These are phyloP conservation scores for Iris pallida DNA, from an alignment of 116 monocot species.

Conservation along the genomic window DNA sequence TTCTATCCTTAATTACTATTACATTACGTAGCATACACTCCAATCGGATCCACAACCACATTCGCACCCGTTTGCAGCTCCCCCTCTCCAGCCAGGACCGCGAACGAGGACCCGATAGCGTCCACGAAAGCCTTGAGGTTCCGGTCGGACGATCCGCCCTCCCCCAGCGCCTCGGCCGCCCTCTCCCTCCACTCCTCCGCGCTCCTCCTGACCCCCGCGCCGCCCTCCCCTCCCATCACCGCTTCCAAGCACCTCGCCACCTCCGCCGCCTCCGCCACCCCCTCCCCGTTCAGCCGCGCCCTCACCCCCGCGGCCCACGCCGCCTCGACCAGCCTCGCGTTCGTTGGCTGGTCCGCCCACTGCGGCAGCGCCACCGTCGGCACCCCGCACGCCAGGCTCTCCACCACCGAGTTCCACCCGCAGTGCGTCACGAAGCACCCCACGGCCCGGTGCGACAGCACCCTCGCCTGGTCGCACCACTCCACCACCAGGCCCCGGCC, in stretches of 20 bases:
- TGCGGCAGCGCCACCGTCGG: slow-evolving; percentile 49
- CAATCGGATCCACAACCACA: too few relatives aligned
- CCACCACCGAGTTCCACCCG: slow-evolving; percentile 36
- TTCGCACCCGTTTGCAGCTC: too few relatives aligned
- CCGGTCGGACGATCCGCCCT: slow-evolving; percentile 48
- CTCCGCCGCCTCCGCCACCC: slow-evolving; percentile 23
- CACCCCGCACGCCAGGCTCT: slow-evolving; percentile 40
- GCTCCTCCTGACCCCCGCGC: slow-evolving; percentile 35
- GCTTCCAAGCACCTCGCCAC: slow-evolving; percentile 39
- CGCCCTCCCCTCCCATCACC: slow-evolving; percentile 49
- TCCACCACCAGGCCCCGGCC: slow-evolving; percentile 37
- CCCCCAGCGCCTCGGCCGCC: slow-evolving; percentile 24
- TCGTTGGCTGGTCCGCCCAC: slow-evolving; percentile 53
- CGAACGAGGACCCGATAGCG: neutral
- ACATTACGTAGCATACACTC: too few relatives aligned
- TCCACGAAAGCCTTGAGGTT: slow-evolving; percentile 39
- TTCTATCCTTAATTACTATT: too few relatives aligned
- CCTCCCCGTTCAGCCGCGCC: slow-evolving; percentile 9
- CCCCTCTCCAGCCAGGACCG: too few relatives aligned
- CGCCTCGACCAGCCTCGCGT: slow-evolving; percentile 34
- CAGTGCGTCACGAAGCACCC: slow-evolving; percentile 61
- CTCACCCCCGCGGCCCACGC: slow-evolving; percentile 38
- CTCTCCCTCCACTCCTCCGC: slow-evolving; percentile 38
- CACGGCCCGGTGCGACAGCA: slow-evolving; percentile 42
- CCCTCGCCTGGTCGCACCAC: slow-evolving; percentile 43